These are phyloP conservation scores for Lachancea nothofagi DNA, from an alignment of 805 yeast genomes.

Conservation along the genomic window DNA sequence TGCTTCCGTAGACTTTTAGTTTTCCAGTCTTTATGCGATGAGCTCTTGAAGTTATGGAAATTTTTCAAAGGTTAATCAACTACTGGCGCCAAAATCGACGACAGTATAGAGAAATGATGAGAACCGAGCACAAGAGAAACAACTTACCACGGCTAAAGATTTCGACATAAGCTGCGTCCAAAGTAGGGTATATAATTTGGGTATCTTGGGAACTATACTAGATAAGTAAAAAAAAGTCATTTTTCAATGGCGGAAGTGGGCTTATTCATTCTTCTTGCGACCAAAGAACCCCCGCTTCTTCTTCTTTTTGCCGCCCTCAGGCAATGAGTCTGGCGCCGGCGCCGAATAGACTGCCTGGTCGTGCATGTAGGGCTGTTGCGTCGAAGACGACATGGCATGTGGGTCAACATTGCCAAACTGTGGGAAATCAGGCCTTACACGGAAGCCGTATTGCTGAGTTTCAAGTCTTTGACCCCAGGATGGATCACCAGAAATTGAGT, in stretches of 20 bases:
- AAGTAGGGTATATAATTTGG: background rate
- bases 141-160: too few relatives aligned
- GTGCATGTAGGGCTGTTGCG: constrained; percentile 32
- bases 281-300: constrained; percentile 81
- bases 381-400: constrained; percentile 17
- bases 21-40: constrained; percentile 9
- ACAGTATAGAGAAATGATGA: too few relatives aligned
- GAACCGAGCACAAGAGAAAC: too few relatives aligned
- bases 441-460: constrained; percentile 74
- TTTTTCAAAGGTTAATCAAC: background rate
- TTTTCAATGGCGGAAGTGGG: too few relatives aligned
- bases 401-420: constrained; percentile 34
- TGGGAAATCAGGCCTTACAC: constrained; percentile 68
- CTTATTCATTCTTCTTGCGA: constrained; percentile 44
- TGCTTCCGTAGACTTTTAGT: too few relatives aligned
- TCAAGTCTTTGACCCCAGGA: constrained; percentile 77
- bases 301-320: constrained; percentile 43
- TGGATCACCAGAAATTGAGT: constrained; percentile 75
- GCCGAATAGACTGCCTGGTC: constrained; percentile 62
- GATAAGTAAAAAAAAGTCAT: background rate
- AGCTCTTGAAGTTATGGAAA: constrained; percentile 3
- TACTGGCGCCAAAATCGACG: too few relatives aligned
- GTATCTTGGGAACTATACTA: too few relatives aligned
- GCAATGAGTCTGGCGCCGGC: constrained; percentile 34
- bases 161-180: too few relatives aligned